Percentiles rank a stretch among this genome's conserved stretches.
These are phyloP conservation scores for Delonix regia DNA, from an alignment of 306 rosid species.

Conservation along the genomic window DNA sequence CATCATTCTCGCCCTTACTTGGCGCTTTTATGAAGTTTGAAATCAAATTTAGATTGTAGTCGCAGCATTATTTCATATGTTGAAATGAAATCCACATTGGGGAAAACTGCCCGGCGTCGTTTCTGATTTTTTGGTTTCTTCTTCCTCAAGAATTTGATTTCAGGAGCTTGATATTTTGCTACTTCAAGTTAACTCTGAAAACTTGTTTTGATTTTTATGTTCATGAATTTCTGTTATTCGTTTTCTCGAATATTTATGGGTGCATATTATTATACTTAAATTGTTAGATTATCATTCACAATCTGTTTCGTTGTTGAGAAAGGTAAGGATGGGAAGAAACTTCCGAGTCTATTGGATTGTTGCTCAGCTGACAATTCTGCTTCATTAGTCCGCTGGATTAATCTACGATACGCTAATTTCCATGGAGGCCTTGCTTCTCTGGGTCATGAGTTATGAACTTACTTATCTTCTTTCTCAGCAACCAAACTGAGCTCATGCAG, in stretches of 20 bases:
- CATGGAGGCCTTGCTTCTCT: conserved; percentile 3
- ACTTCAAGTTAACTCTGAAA: conserved; percentile 15
- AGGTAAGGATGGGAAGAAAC: conserved; percentile 14
- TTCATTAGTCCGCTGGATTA: neutral
- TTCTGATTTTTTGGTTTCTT: conserved; percentile 20
- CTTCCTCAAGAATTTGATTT: conserved; percentile 20
- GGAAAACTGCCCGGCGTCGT: neutral
- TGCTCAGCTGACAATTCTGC: neutral
- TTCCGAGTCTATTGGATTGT: conserved; percentile 6
- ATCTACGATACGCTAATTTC: conserved; percentile 3
- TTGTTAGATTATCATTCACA: conserved; percentile 22
- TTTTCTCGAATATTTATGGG: neutral
- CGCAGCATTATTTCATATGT: neutral
- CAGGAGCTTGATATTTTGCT: neutral
- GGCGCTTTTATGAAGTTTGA: neutral
- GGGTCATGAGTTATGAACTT: conserved; percentile 22
- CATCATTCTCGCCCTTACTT: neutral
- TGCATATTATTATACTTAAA: neutral
- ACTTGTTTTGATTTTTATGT: neutral
- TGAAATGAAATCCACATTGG: neutral
- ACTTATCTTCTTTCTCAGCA: neutral
- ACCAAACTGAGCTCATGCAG: conserved; percentile 7
- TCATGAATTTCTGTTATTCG: neutral
- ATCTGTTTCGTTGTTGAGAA: conserved; percentile 7
- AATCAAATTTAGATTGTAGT: conserved; percentile 9